Conservation (phyloP, 495 filamentous ascomycete genomes). For the Penicillium robsamsonii region DNA sequence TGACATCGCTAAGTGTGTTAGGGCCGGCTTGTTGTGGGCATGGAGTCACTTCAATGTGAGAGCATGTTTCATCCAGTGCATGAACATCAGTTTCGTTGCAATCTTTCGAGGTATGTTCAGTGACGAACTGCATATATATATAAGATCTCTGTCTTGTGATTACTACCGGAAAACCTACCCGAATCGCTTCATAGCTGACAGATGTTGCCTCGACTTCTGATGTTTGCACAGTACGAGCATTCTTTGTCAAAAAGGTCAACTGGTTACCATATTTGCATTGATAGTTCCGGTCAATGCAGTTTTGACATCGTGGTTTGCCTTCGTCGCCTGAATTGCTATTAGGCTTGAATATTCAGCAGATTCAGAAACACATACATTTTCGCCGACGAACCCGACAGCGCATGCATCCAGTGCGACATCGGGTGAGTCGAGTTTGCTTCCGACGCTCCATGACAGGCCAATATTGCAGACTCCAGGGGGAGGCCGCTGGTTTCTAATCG, state of each 20-base stretch:
- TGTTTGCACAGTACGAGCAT: conserved; percentile 31
- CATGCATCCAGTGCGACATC: conserved; percentile 45
- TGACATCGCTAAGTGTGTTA: neutral
- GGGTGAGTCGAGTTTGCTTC: conserved; percentile 23
- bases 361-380: conserved; percentile 33
- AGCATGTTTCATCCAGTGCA: neutral
- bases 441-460: conserved; percentile 11
- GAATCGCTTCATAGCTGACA: conserved; percentile 24
- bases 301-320: conserved; percentile 40
- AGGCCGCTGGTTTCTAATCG: neutral
- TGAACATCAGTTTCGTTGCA: neutral
- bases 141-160: neutral
- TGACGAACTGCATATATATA: conserved; percentile 28
- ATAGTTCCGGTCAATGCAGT: conserved; percentile 40
- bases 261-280: conserved; percentile 40
- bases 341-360: neutral
- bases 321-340: conserved; percentile 36
- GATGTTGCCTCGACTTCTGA: conserved; percentile 14
- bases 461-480: neutral
- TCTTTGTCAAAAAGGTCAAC: conserved; percentile 43
- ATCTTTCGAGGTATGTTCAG: conserved; percentile 18
- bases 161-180: conserved; percentile 14
- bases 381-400: conserved; percentile 42
- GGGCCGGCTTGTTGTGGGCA: neutral
- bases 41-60: conserved; percentile 3